Base-by-base conservation (phyloP, 352 stramenopile genomes). In the Aphanomyces invadans region DNA sequence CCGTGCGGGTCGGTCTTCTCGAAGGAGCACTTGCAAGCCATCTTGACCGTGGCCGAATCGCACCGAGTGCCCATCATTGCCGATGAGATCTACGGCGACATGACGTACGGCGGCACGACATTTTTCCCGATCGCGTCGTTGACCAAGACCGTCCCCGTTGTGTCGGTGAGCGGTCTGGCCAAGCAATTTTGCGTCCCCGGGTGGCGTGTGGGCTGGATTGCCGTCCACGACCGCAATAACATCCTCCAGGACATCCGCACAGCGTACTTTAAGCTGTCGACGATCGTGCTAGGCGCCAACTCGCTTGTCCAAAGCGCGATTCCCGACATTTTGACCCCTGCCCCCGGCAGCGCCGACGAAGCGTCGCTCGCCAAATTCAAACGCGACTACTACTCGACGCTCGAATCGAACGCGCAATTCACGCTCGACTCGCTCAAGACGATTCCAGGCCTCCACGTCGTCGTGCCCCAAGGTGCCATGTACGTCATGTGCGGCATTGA, bases 181-280 rank as follows among this genome's bases (percentile, higher is more conserved):
- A 99, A 99, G 76, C 92, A 98, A 68, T 99, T 96, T 71, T 74
- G 98, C 19, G 80, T 98, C 19, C 94, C 96, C 19, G 96, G 96
- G 31, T 98, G 94, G 91, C 84, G 96, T 61, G 79, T 98, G 7
- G 96, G 96, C 23, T 99, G 96, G 95, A 70, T 98, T 51, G 81
- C 97, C 55, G 90, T 99, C 59, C 88, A 98, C 67, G 95, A 98
- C 72, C 85, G 86, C 67, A 79, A 88, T 65, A 60, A 87, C 39
- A 65, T 88, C 26, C 55, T 92, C 25, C 78, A 81, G 54, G 78
- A 96, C 62, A 81, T 98, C 0, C 81, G 92, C 44, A 80, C 77
- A 3, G 95, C 89, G 11, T 92, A 96, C 44, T 88, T 92, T 54
- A 92, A 90, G 45, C 76, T 99, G 4, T 91, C 88, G n/a, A 92